phyloP scores from a whole-genome alignment of 495 filamentous ascomycete species.

The Aspergillus carlsbadensis region DNA sequence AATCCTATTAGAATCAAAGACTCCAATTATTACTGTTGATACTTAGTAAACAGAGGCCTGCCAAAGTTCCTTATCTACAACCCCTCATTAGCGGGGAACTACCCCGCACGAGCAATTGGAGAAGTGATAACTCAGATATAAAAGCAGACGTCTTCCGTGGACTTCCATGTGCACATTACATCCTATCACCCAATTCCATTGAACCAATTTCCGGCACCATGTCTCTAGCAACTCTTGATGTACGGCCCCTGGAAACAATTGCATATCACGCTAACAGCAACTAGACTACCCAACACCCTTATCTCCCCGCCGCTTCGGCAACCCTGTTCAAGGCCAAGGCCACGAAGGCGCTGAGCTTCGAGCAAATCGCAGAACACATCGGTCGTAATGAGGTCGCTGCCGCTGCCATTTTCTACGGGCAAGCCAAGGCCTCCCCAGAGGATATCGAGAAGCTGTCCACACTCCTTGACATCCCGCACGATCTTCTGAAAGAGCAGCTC shows the following conservation, averaged over 20 bases:
- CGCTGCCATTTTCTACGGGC: constrained; percentile 94
- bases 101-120: not conserved
- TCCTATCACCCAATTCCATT: not conserved
- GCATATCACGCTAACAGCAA: not conserved
- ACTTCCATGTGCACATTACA: constrained; percentile 28
- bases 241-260: constrained; percentile 14
- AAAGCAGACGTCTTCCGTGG: constrained; percentile 29
- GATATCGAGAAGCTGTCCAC: constrained; percentile 72
- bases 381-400: constrained; percentile 86
- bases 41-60: constrained; percentile 17
- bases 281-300: constrained; percentile 41
- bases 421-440: constrained; percentile 73
- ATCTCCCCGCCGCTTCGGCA: constrained; percentile 66
- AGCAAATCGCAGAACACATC: constrained; percentile 70
- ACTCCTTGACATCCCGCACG: constrained; percentile 62
- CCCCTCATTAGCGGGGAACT: no score
- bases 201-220: constrained; percentile 16
- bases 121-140: not conserved
- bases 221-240: constrained; percentile 45
- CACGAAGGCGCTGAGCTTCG: constrained; percentile 71
- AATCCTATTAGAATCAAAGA: no score
- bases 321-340: constrained; percentile 88
- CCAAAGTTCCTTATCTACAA: constrained; percentile 26
- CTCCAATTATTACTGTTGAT: no score
- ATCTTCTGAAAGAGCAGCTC: constrained; percentile 59